phyloP scores from a whole-genome alignment of 208 protist genomes.

The Trypanosoma rangeli region DNA sequence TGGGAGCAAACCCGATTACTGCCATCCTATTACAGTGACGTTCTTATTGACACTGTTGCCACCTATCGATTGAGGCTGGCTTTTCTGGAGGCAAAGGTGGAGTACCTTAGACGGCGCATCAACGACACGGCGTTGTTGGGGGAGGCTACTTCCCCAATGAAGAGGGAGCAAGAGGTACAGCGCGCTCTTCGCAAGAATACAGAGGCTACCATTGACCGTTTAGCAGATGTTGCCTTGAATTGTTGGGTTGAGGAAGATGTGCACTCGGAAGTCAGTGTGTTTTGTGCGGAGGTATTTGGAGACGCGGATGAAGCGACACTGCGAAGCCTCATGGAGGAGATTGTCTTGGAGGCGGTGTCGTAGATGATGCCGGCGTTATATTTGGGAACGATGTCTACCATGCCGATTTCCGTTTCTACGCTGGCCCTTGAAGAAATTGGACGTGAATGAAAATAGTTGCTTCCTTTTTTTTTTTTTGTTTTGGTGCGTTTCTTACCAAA shows the following conservation, averaged over 20 bases:
- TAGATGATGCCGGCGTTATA: neutral
- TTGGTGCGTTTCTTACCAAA: neutral
- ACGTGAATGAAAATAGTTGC: neutral
- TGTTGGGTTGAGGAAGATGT: conserved; percentile 17
- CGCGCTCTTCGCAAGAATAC: neutral
- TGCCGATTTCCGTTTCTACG: neutral
- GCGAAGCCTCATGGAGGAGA: conserved; percentile 11
- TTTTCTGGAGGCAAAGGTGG: conserved; percentile 11
- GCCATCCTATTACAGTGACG: conserved; percentile 1
- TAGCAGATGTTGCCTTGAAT: neutral
- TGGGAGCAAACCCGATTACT: conserved; percentile 13
- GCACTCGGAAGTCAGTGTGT: conserved; percentile 4
- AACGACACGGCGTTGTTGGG: neutral
- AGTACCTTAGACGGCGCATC: conserved; percentile 1
- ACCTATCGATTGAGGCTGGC: conserved; percentile 3
- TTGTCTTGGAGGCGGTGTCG: neutral
- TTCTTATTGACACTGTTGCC: conserved; percentile 2
- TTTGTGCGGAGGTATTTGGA: conserved; percentile 7
- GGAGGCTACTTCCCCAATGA: neutral
- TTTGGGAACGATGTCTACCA: neutral
- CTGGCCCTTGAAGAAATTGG: neutral
- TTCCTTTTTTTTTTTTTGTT: neutral
- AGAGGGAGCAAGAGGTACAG: neutral
- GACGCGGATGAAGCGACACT: neutral
- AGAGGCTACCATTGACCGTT: conserved; percentile 4